phyloP scores from a whole-genome alignment of 2,329 filamentous ascomycete genomes.

The Orbilia oligospora region DNA sequence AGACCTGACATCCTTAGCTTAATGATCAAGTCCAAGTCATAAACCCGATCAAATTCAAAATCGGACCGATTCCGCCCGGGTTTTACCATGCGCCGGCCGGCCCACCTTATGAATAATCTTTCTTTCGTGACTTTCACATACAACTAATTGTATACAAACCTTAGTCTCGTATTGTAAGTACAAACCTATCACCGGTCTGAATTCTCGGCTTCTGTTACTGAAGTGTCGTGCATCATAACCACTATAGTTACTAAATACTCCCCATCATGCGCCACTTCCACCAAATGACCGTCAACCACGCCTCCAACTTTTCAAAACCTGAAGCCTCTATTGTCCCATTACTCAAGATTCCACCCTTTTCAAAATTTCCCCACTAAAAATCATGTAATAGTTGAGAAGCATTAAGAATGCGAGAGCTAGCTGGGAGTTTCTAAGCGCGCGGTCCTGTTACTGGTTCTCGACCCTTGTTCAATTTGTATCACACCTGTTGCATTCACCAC shows the following conservation, averaged over 20 bases:
- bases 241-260: background rate
- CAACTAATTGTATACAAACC: too few species aligned
- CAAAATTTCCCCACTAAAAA: background rate
- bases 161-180: too few species aligned
- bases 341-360: background rate
- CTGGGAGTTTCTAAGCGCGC: constrained; percentile 35
- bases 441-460: constrained; percentile 31
- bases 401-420: background rate
- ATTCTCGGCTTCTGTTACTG: background rate
- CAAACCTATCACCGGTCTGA: too few species aligned
- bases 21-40: too few species aligned
- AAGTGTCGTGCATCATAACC: background rate
- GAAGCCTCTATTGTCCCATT: constrained; percentile 3
- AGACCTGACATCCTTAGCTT: too few species aligned
- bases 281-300: background rate
- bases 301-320: background rate
- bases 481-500: constrained; percentile 27
- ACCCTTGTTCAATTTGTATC: constrained; percentile 28
- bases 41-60: background rate
- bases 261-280: constrained; percentile 11
- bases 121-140: background rate
- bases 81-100: constrained; percentile 3
- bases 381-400: constrained; percentile 4
- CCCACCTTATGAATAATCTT: background rate
- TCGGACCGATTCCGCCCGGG: constrained; percentile 4